Conservation (phyloP, 1,284 basidiomycete genomes). For the Cutaneotrichosporon dermatis region DNA sequence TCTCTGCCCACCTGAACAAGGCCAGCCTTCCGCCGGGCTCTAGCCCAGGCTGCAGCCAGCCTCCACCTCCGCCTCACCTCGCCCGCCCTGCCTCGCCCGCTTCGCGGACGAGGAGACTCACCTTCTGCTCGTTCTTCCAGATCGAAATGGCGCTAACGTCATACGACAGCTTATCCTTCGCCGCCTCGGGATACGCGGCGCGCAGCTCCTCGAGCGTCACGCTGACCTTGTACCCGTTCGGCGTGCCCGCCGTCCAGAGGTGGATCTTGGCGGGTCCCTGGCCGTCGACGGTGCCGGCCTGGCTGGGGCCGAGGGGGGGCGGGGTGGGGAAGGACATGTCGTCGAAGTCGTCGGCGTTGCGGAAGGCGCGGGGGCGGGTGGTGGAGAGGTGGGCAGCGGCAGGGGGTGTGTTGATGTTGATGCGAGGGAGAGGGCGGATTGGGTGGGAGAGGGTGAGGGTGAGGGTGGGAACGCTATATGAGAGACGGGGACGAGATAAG, state of each 20-base stretch:
- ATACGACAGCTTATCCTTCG: constrained; percentile 54
- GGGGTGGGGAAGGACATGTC: constrained; percentile 4
- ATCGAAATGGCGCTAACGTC: constrained; percentile 52
- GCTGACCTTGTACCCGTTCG: constrained; percentile 61
- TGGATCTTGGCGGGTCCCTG: constrained; percentile 49
- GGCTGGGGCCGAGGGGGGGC: constrained; percentile 10
- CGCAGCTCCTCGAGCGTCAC: constrained; percentile 67
- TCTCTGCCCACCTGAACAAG: no score
- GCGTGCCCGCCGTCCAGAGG: constrained; percentile 62
- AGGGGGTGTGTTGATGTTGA: no score
- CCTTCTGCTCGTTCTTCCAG: constrained; percentile 52
- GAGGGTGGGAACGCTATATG: no score
- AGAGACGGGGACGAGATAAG: no score
- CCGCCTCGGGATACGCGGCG: constrained; percentile 53
- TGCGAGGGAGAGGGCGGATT: no score
- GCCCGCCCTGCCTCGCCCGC: no score
- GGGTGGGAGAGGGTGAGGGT: no score
- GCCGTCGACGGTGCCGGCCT: constrained; percentile 14
- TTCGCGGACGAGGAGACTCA: background rate
- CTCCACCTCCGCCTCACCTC: background rate
- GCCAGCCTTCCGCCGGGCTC: no score
- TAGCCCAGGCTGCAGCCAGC: no score
- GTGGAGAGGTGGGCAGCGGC: background rate
- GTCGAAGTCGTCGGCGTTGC: background rate
- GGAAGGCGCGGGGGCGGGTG: background rate